Percentiles rank a stretch among this genome's conserved stretches.
Conservation (phyloP, 495 filamentous ascomycete genomes). For the Penicillium cataractarum region DNA sequence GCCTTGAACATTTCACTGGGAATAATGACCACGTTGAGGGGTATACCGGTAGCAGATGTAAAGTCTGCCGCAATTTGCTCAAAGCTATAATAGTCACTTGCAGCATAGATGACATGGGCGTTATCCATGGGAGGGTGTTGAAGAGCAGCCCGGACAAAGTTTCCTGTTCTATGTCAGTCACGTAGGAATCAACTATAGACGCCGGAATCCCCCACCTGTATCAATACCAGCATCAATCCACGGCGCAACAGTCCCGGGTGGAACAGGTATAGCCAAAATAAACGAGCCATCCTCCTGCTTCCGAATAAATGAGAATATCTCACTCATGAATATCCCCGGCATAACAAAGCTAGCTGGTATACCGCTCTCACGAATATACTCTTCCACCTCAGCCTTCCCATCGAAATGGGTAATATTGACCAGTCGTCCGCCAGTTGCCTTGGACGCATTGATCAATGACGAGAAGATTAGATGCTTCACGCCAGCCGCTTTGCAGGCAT, state of each 20-base stretch:
- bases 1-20: background rate
- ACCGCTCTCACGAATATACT: constrained; percentile 3
- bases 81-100: background rate
- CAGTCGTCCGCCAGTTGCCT: background rate
- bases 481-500: background rate
- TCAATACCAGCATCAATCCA: background rate
- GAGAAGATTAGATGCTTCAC: background rate
- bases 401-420: constrained; percentile 9
- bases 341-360: constrained; percentile 7
- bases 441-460: background rate
- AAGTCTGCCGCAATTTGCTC: background rate
- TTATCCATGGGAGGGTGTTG: background rate
- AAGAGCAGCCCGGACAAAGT: background rate
- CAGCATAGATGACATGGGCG: background rate
- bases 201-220: background rate
- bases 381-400: constrained; percentile 6
- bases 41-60: background rate
- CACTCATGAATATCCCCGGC: constrained; percentile 3
- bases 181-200: background rate
- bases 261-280: background rate
- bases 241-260: background rate
- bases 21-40: background rate
- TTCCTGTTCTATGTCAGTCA: background rate
- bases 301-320: constrained; percentile 1
- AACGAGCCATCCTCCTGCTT: constrained; percentile 2